Conservation (phyloP, 2,329 filamentous ascomycete species). For the Helicocarpus griseus region DNA sequence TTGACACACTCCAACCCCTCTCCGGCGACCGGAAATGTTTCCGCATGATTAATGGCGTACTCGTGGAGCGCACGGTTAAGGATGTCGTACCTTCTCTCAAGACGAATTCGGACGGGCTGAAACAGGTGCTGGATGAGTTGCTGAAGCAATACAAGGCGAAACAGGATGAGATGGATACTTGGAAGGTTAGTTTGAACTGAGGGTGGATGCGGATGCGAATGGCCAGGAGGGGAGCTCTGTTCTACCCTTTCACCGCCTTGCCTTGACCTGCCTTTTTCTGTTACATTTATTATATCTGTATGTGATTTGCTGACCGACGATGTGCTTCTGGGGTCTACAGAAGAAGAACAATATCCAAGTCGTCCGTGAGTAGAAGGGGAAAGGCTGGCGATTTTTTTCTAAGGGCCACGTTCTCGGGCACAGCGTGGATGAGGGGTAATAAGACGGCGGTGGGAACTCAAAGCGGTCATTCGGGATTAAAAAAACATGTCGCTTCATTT, state of each 20-base stretch:
- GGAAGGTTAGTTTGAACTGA: slow-evolving; percentile 63
- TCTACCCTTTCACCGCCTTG: neutral
- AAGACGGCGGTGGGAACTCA: no score
- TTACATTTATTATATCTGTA: neutral
- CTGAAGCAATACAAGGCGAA: slow-evolving; percentile 94
- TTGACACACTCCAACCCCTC: slow-evolving; percentile 81
- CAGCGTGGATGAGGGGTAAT: neutral
- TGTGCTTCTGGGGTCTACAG: slow-evolving; percentile 13
- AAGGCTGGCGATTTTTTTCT: neutral
- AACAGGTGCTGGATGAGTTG: slow-evolving; percentile 86
- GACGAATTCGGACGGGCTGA: slow-evolving; percentile 88
- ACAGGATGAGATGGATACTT: slow-evolving; percentile 91
- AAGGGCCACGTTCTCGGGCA: neutral
- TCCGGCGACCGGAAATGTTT: slow-evolving; percentile 88
- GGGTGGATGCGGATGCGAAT: neutral
- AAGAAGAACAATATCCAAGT: slow-evolving; percentile 33
- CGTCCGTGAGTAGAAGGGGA: slow-evolving; percentile 22
- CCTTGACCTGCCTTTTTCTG: neutral
- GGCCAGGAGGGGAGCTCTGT: neutral
- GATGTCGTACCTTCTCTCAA: slow-evolving; percentile 85
- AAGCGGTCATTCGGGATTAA: no score
- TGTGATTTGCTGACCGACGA: neutral
- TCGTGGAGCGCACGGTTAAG: slow-evolving; percentile 87
- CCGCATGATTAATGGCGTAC: slow-evolving; percentile 93
- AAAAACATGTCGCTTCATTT: no score